Evolutionary conservation across 345 rosid genomes (phyloP).

Genomic region (Nephelium lappaceum): DNA sequence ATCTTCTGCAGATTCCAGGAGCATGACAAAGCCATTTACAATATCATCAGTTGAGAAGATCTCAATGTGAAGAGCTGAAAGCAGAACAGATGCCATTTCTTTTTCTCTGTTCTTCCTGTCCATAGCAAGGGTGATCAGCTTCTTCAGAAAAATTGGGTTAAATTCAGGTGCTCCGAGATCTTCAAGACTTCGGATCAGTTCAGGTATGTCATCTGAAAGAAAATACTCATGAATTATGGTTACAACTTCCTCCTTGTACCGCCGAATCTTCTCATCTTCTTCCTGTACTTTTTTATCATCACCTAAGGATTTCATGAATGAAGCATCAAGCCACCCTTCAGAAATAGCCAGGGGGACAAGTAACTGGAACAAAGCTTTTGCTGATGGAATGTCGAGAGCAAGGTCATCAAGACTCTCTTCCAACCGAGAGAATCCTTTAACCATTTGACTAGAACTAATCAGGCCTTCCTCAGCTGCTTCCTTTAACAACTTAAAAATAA

Average conservation of each 20-base stretch:
- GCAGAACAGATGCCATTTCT: slow-evolving; percentile 98
- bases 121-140: slow-evolving; percentile 87
- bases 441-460: slow-evolving; percentile 95
- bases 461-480: slow-evolving; percentile 96
- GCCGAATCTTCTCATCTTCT: slow-evolving; percentile 56
- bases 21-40: slow-evolving; percentile 86
- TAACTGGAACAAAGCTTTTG: slow-evolving; percentile 59
- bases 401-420: slow-evolving; percentile 95
- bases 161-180: slow-evolving; percentile 76
- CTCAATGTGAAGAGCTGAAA: slow-evolving; percentile 94
- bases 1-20: slow-evolving; percentile 94
- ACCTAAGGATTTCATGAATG: slow-evolving; percentile 44
- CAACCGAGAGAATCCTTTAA: slow-evolving; percentile 81
- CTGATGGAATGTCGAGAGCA: slow-evolving; percentile 91
- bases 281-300: slow-evolving; percentile 43
- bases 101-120: slow-evolving; percentile 99
- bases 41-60: slow-evolving; percentile 91
- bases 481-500: slow-evolving; percentile 69
- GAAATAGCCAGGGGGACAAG: slow-evolving; percentile 71
- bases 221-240: slow-evolving; percentile 94
- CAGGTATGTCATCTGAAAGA: slow-evolving; percentile 96
- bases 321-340: slow-evolving; percentile 90
- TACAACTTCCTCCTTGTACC: slow-evolving; percentile 76
- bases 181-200: slow-evolving; percentile 82
- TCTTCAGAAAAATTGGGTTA: slow-evolving; percentile 86